Evolutionary conservation across 2,329 filamentous ascomycete species (phyloP).

Genomic region (Exophiala oligosperma): DNA sequence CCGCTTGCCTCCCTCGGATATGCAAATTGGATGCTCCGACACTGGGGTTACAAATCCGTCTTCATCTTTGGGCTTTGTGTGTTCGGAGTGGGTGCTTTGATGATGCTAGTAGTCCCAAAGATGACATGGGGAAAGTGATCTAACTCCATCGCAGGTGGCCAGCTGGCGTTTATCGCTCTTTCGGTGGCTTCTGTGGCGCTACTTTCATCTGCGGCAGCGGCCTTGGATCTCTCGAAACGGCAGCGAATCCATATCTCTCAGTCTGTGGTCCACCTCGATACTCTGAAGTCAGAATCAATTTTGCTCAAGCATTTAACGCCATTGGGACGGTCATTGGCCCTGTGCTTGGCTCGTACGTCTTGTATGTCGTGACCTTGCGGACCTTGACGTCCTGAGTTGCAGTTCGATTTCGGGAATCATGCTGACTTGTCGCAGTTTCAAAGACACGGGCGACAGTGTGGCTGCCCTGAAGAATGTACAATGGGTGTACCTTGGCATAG

Average conservation of each 20-base stretch:
- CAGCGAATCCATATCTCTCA: conserved; percentile 73
- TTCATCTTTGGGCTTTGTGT: conserved; percentile 73
- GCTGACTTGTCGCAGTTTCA: conserved; percentile 65
- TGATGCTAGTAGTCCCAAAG: conserved; percentile 51
- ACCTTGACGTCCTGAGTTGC: not conserved
- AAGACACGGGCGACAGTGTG: conserved; percentile 57
- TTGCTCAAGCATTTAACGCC: conserved; percentile 75
- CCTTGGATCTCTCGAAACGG: conserved; percentile 72
- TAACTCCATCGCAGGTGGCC: conserved; percentile 56
- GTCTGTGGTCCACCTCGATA: conserved; percentile 74
- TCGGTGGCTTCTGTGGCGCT: conserved; percentile 67
- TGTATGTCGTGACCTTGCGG: not conserved
- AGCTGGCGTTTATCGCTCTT: conserved; percentile 68
- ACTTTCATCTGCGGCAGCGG: conserved; percentile 74
- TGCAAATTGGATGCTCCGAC: conserved; percentile 62
- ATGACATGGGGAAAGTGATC: not conserved
- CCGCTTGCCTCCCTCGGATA: conserved; percentile 55
- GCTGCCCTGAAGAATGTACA: conserved; percentile 66
- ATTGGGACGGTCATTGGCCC: conserved; percentile 73
- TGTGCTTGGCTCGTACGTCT: conserved; percentile 59
- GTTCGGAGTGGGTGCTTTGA: conserved; percentile 71
- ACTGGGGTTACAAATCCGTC: conserved; percentile 75
- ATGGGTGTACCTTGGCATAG: conserved; percentile 77
- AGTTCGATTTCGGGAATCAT: no score
- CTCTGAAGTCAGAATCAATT: conserved; percentile 70